Evolutionary conservation across 2,329 filamentous ascomycete species (phyloP), one percentile per base, ranked within the genome.

Genomic region (Onygena corvina): DNA sequence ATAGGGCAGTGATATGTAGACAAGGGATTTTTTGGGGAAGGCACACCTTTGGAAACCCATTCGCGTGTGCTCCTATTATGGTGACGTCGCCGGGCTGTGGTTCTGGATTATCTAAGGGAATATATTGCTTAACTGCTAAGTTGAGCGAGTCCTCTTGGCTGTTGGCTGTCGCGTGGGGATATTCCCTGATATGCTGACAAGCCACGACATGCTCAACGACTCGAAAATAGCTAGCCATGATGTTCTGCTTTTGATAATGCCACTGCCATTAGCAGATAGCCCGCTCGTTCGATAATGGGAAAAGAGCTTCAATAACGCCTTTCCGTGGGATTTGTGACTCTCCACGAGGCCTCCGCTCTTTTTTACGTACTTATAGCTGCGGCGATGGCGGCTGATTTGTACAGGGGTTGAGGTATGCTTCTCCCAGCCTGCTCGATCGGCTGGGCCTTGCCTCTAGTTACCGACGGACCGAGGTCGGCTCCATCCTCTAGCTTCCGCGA

Each of bases 111-210:
- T 82, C 76, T 49, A 79, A 71, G 1, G 89, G 89, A 0, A 77
- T 84, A 63, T 96, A 96, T 62, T 95, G 86, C 71, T 94, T 95
- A 48, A 95, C 76, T 6, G 81, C 79, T 3, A 95, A 67, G 48
- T 80, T 68, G 2, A 95, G 72, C 4, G 77, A 72, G 53, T 90
- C 84, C 55, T 94, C 83, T 58, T 93, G 84, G 9, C 76, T 77
- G 50, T 76, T 73, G 2, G 80, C 75, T 2, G 84, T 87, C 9
- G 84, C 84, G 48, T 78, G 77, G 4, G 84, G 74, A 61, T 87
- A 94, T 61, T 93, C 85, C 54, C 89, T 77, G 54, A 94, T 83
- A 66, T 95, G 84, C 55, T 86, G 79, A 56, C 78, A 79, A 49
- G 80, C 76, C 56, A 93, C 66, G 36, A 75, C 71, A 69, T 94